Base-by-base conservation (phyloP, 1,284 basidiomycete genomes). In the Laetiporus sulphureus region DNA sequence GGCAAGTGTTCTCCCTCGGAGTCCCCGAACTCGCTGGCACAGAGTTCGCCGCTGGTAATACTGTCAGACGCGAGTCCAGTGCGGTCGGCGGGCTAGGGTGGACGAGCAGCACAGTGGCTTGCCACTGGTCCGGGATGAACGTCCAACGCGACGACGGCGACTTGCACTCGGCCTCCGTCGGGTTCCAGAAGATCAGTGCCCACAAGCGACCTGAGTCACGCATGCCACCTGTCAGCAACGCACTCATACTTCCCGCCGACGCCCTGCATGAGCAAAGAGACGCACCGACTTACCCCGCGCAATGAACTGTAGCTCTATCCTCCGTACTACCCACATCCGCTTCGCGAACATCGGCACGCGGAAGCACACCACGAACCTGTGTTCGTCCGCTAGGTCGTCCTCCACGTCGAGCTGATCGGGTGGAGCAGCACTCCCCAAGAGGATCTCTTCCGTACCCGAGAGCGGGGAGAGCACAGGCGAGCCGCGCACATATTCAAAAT, bases 311-410 rank as follows among this genome's bases (percentile, higher is more conserved):
- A 82, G 53, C 0, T 50, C 53, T 23, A 84, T 69, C 12, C 62
- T 48, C 39, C 71, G 70, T 15, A 73, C 69, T 12, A 84, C 71
- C n/a, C 75, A 65, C 81, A 87, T 82, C 5, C 84, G 68, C 53
- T 75, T 79, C 55, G 82, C 79, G 59, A 84, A 86, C 37, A 75
- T 64, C 5, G 68, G 64, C n/a, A 85, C 65, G 16, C 66, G 65
- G 42, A 83, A 67, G 18, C 66, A 56, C 2, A 67, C 75, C 0
- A 67, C 67, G 49, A 87, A 85, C 3, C 71, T 64, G 0, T 72
- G 73, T 22, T 72, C 70, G 33, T 61, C 55, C 1, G 66, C 68
- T 0, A 61, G 57, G 4, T 72, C 49, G 41, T 77, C 72, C 29
- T 68, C 65, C n/a, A 82, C 70, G 4, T 58, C 60, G 10, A 84